Conservation (phyloP, 805 yeast genomes). For the Barnettozyma vustinii region DNA sequence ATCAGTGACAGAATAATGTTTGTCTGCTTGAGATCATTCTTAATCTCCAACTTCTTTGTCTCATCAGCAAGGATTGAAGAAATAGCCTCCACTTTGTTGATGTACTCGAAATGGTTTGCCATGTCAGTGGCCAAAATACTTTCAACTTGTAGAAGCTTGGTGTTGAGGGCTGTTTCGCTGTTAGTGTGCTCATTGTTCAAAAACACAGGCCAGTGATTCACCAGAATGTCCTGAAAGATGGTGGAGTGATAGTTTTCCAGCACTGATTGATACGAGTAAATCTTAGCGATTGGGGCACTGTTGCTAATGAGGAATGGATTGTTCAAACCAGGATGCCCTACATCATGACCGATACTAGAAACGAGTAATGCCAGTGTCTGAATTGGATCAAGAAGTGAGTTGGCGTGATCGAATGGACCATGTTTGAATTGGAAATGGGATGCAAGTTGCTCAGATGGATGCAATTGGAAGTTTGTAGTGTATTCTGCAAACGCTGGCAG, state of each 20-base stretch:
- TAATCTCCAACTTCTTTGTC: conserved; percentile 11
- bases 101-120: conserved; percentile 79
- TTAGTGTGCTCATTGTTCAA: conserved; percentile 15
- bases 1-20: conserved; percentile 57
- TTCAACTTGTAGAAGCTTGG: conserved; percentile 28
- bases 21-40: conserved; percentile 21
- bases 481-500: conserved; percentile 20
- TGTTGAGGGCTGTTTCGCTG: conserved; percentile 17
- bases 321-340: conserved; percentile 96
- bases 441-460: conserved; percentile 13
- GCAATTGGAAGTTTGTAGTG: conserved; percentile 12
- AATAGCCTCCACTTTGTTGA: conserved; percentile 42
- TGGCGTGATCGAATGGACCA: conserved; percentile 8
- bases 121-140: conserved; percentile 83
- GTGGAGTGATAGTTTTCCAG: conserved; percentile 80
- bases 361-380: conserved; percentile 60
- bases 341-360: conserved; percentile 91
- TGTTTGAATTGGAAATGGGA: neutral
- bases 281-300: conserved; percentile 55
- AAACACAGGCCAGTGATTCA: conserved; percentile 47
- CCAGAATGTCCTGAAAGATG: conserved; percentile 48
- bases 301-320: conserved; percentile 60
- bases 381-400: conserved; percentile 24
- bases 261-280: conserved; percentile 62
- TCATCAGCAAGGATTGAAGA: conserved; percentile 17